Conservation (phyloP, 208 protist genomes). For the Phytomonas francai region DNA sequence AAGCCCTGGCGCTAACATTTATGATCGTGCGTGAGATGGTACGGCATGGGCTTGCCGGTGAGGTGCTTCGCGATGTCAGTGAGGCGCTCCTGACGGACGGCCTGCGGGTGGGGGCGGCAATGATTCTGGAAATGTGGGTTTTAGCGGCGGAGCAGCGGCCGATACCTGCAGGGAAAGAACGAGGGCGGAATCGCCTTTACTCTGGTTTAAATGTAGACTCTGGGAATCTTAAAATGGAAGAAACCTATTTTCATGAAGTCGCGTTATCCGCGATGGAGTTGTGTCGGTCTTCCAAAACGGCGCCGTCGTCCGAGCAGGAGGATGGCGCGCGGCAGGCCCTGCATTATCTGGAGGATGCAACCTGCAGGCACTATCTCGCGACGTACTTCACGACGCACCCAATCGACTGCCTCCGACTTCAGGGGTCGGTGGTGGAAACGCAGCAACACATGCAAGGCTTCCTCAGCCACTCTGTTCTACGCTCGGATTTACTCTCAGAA, state of each 20-base stretch:
- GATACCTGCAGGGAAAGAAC: neutral
- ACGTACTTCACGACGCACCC: constrained; percentile 23
- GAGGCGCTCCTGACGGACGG: constrained; percentile 34
- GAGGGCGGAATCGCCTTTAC: too few species aligned
- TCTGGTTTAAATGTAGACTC: too few species aligned
- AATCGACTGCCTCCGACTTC: constrained; percentile 14
- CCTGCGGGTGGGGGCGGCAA: constrained; percentile 19
- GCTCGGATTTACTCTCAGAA: constrained; percentile 25
- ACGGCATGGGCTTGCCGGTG: constrained; percentile 15
- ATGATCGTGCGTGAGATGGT: constrained; percentile 28
- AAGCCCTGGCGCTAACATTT: constrained; percentile 18
- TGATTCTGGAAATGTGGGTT: constrained; percentile 51
- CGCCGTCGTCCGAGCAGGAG: constrained; percentile 3
- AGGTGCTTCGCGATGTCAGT: constrained; percentile 23
- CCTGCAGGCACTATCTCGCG: constrained; percentile 38
- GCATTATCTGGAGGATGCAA: constrained; percentile 8
- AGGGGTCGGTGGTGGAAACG: constrained; percentile 23
- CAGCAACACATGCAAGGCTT: constrained; percentile 20
- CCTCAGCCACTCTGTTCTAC: constrained; percentile 18
- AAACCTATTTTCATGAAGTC: constrained; percentile 18
- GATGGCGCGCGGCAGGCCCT: constrained; percentile 6
- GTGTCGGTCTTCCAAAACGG: constrained; percentile 6
- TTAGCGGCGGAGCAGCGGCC: constrained; percentile 14
- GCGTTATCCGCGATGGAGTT: constrained; percentile 15
- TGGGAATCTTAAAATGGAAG: neutral